phyloP scores from a whole-genome alignment of 2,329 filamentous ascomycete species.

The Colletotrichum acutatum region DNA sequence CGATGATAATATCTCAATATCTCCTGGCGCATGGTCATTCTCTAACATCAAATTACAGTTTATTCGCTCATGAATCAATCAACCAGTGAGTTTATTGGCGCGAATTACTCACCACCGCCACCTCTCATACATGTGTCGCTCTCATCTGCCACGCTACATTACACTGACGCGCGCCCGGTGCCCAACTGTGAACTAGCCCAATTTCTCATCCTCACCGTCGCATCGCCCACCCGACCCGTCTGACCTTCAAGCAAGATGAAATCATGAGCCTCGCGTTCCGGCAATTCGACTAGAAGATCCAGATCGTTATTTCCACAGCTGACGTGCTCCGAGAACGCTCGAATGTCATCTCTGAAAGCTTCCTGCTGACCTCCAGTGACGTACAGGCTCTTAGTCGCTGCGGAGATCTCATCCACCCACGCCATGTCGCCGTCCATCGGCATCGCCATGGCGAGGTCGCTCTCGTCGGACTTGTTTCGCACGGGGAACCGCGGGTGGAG shows the following conservation, averaged over 20 bases:
- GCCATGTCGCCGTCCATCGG: slow-evolving; percentile 42
- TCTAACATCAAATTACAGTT: not conserved
- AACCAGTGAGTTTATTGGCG: not conserved
- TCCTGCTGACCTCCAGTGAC: slow-evolving; percentile 47
- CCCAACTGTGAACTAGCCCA: slow-evolving; percentile 39
- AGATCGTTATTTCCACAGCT: slow-evolving; percentile 36
- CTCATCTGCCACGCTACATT: not conserved
- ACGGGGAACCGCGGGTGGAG: slow-evolving; percentile 31
- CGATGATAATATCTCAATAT: not conserved
- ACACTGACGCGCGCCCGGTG: not conserved
- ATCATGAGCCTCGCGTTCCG: slow-evolving; percentile 46
- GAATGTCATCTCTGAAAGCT: slow-evolving; percentile 44
- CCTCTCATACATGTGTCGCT: not conserved
- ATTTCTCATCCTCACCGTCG: slow-evolving; percentile 44
- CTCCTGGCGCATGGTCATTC: not conserved
- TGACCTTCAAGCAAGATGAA: slow-evolving; percentile 46
- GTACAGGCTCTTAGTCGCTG: slow-evolving; percentile 41
- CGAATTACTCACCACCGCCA: too few relatives aligned
- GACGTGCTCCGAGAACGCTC: slow-evolving; percentile 40
- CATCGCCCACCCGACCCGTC: slow-evolving; percentile 39
- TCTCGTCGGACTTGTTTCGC: slow-evolving; percentile 25
- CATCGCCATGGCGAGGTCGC: slow-evolving; percentile 41
- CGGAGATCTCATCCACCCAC: slow-evolving; percentile 43
- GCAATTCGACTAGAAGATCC: slow-evolving; percentile 43
- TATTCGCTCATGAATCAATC: not conserved